These are phyloP conservation scores for Sporothrix globosa DNA, from an alignment of 2,329 filamentous ascomycete species.

Conservation along the genomic window DNA sequence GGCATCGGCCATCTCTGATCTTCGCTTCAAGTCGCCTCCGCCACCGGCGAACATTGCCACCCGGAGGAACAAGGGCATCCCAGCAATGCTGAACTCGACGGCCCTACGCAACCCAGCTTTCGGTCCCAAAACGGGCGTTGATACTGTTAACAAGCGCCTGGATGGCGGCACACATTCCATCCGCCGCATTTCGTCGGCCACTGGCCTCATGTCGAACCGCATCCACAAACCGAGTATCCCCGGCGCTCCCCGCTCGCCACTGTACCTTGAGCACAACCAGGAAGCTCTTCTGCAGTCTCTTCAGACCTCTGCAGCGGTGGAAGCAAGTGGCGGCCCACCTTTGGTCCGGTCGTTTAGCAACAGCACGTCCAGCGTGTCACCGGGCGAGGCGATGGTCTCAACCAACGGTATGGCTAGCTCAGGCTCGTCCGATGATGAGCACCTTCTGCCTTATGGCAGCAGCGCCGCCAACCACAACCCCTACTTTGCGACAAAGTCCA, in stretches of 20 bases:
- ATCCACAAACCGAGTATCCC: constrained; percentile 47
- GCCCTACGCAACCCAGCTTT: constrained; percentile 52
- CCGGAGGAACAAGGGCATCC: constrained; percentile 55
- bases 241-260: constrained; percentile 49
- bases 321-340: constrained; percentile 46
- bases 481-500: constrained; percentile 17
- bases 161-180: constrained; percentile 54
- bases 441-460: not conserved
- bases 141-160: constrained; percentile 48
- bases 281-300: constrained; percentile 49
- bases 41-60: constrained; percentile 58
- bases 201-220: constrained; percentile 47
- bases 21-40: constrained; percentile 54
- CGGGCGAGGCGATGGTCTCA: constrained; percentile 5
- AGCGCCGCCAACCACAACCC: constrained; percentile 14
- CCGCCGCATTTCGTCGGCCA: constrained; percentile 58
- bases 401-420: not conserved
- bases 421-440: constrained; percentile 31
- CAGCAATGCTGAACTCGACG: constrained; percentile 53
- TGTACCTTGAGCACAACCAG: constrained; percentile 51
- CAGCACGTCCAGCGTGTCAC: constrained; percentile 22
- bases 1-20: constrained; percentile 40
- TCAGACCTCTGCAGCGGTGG: constrained; percentile 37
- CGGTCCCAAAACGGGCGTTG: constrained; percentile 53
- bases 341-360: constrained; percentile 37